These are phyloP conservation scores for Litchi chinensis DNA, from an alignment of 345 rosid genomes.

Conservation along the genomic window DNA sequence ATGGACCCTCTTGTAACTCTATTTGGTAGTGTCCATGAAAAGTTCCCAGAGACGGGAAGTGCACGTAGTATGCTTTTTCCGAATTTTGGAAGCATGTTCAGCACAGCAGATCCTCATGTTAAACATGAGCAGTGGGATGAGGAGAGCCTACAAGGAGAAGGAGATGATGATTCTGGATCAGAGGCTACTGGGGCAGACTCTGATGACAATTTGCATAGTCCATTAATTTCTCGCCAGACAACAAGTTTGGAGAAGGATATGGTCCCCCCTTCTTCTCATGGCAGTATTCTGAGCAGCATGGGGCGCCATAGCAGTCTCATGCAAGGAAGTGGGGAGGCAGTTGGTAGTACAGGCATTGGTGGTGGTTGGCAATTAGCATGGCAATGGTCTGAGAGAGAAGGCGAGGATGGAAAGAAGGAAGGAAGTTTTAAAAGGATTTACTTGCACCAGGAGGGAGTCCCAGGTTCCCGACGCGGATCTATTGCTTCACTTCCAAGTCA, in stretches of 20 bases:
- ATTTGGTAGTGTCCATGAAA: slow-evolving; percentile 92
- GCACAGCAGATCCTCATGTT: slow-evolving; percentile 58
- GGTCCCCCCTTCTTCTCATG: slow-evolving; percentile 56
- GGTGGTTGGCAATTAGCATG: slow-evolving; percentile 99
- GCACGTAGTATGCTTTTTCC: slow-evolving; percentile 77
- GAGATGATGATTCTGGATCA: slow-evolving; percentile 59
- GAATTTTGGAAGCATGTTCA: slow-evolving; percentile 89
- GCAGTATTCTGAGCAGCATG: slow-evolving; percentile 66
- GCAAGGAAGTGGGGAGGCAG: slow-evolving; percentile 65
- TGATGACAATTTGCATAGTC: slow-evolving; percentile 81
- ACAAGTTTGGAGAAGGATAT: slow-evolving; percentile 82
- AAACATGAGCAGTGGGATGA: slow-evolving; percentile 87
- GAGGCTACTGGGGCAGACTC: slow-evolving; percentile 70
- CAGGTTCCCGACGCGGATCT: slow-evolving; percentile 81
- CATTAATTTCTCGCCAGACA: slow-evolving; percentile 88
- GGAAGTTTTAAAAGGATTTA: slow-evolving; percentile 84
- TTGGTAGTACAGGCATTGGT: slow-evolving; percentile 78
- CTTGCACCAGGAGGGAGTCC: slow-evolving; percentile 73
- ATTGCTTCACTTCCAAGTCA: slow-evolving; percentile 69
- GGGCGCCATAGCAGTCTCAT: slow-evolving; percentile 69
- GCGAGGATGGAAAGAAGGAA: slow-evolving; percentile 69
- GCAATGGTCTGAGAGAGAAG: slow-evolving; percentile 74
- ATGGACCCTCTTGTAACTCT: slow-evolving; percentile 94
- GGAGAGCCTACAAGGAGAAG: slow-evolving; percentile 71
- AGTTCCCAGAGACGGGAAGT: slow-evolving; percentile 79